Evolutionary conservation across 805 yeast genomes (phyloP).

Genomic region (Komagataella kurtzmanii): DNA sequence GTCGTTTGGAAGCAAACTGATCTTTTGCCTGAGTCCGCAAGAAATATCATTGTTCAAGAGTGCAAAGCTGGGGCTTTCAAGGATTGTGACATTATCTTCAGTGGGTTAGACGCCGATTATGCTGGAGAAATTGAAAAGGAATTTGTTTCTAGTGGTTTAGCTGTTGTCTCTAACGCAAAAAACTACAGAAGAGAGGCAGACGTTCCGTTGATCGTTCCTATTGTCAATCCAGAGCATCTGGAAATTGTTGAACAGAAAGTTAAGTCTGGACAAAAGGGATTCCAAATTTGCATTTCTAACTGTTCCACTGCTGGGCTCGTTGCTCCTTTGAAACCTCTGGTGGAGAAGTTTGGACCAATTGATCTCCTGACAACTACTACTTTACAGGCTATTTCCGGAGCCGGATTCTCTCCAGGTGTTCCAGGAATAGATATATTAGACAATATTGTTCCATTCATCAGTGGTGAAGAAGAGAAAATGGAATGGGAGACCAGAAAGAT

Average conservation of each 20-base stretch:
- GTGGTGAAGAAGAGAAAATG: slow-evolving; percentile 96
- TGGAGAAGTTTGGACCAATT: slow-evolving; percentile 82
- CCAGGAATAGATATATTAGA: slow-evolving; percentile 91
- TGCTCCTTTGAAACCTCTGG: slow-evolving; percentile 91
- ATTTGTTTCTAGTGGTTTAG: slow-evolving; percentile 69
- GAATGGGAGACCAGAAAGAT: slow-evolving; percentile 98
- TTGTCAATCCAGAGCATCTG: slow-evolving; percentile 86
- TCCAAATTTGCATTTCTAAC: slow-evolving; percentile 88
- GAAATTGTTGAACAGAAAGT: slow-evolving; percentile 52
- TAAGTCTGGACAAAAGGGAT: slow-evolving; percentile 47
- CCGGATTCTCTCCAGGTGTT: slow-evolving; percentile 96
- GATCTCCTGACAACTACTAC: slow-evolving; percentile 82
- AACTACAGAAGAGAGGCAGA: slow-evolving; percentile 80
- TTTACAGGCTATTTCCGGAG: slow-evolving; percentile 95
- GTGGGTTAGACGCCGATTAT: slow-evolving; percentile 84
- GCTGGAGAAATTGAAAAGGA: slow-evolving; percentile 90
- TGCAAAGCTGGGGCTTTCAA: slow-evolving; percentile 68
- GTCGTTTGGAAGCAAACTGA: slow-evolving; percentile 91
- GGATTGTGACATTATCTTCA: slow-evolving; percentile 88
- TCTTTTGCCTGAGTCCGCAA: slow-evolving; percentile 57
- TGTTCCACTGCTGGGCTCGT: slow-evolving; percentile 95
- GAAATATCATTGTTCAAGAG: slow-evolving; percentile 53
- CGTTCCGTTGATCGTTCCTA: slow-evolving; percentile 92
- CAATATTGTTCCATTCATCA: slow-evolving; percentile 86
- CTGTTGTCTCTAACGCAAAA: slow-evolving; percentile 88